Conservation (phyloP, 176 grass and related monocot species). For the Phoenix dactylifera region DNA sequence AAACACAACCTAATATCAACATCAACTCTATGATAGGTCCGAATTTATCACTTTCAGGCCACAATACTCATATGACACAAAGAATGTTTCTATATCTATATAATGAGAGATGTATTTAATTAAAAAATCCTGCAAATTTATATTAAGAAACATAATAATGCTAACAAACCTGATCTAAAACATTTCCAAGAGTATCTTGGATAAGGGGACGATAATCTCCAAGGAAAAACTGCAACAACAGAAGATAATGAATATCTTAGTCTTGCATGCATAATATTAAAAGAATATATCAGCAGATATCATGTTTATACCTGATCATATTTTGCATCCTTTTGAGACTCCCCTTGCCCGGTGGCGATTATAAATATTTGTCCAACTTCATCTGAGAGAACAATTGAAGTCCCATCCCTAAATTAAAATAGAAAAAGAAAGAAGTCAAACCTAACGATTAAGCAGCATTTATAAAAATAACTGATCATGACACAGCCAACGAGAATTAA, state of each 20-base stretch:
- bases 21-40: no score
- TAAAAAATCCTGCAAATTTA: no score
- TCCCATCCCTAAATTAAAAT: conserved; percentile 68
- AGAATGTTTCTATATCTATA: no score
- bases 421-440: neutral
- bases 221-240: conserved; percentile 73
- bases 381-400: conserved; percentile 86
- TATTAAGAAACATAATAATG: neutral
- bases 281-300: conserved; percentile 10
- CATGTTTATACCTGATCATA: conserved; percentile 70
- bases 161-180: conserved; percentile 72
- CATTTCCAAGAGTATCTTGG: conserved; percentile 63
- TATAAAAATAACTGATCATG: neutral
- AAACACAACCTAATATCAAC: no score
- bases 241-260: conserved; percentile 8
- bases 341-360: conserved; percentile 87
- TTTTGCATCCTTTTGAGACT: conserved; percentile 97
- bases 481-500: no score
- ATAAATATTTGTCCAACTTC: conserved; percentile 99
- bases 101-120: no score
- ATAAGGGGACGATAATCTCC: conserved; percentile 94
- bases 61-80: no score
- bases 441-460: neutral
- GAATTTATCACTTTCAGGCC: no score
- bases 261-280: neutral